Evolutionary conservation across 1,284 basidiomycete genomes (phyloP), one percentile per base, ranked within the genome.

Genomic region (Pseudozyma sp.): DNA sequence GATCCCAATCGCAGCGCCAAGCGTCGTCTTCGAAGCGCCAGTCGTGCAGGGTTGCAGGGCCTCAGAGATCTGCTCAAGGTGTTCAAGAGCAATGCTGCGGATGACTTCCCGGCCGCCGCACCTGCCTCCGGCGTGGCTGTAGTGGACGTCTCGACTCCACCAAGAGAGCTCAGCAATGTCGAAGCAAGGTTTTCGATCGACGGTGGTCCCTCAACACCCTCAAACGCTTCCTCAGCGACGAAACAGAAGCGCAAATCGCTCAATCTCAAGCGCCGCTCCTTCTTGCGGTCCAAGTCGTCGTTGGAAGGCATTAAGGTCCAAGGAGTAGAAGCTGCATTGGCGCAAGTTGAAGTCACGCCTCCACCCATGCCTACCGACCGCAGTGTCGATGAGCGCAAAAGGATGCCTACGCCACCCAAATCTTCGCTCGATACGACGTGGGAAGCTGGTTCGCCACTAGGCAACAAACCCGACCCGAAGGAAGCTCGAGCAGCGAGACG

Each of bases 11-110:
- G 69, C 40, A 76, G 77, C 44, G 70, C 76, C 10, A 68, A 76
- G 31, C 65, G 72, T 21, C 69, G 70, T 8, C 53, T 79, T 39
- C 71, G 75, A 18, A 79, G 75, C 42, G 77, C 77, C 13, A 78
- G 77, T 36, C 54, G 76, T 4, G 76, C 75, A 2, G 77, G 77
- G 6, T 48, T 79, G 9, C 77, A 78, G 44, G 77, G 77, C 12
- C 59, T 79, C 5, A 50, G 62, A 39, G 77, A 79, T 13, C 59
- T 79, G 31, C 48, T 79, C 21, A 70, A 65, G 31, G 68, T 59
- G 13, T 76, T 79, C 56, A 61, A 66, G 14, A 57, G 54, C 49
- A 38, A 35, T 19, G 50, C 56, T 14, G 49, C 39, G 5, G 62
- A 58, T n/a, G 60, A 60, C 12, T 19, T 11, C 25, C 9, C 50